Base-by-base conservation (phyloP, 2,329 filamentous ascomycete species). In the Pochonia chlamydosporia region DNA sequence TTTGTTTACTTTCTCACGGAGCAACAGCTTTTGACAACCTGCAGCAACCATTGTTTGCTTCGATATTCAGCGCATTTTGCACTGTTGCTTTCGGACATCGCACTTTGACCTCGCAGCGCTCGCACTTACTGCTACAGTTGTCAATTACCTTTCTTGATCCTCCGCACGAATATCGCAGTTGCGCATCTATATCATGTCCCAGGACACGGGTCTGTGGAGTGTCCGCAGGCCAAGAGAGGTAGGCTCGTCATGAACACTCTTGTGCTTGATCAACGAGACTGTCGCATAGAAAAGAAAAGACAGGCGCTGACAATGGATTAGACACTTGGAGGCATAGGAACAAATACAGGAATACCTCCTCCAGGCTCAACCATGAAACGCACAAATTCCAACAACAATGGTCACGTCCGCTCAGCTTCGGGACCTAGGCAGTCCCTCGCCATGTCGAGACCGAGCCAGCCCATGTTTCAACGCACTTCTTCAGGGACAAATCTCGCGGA, bases 311-410 rank as follows among this genome's bases (percentile, higher is more conserved):
- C 10, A 14, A 23, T 35, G 18, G 14, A 9, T 53, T 66, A 95
- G 89, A 96, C 93, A 46, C 81, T 97, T 50, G 91, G 86, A 54
- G 84, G 84, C 56, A 82, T 96, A 61, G 92, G 82, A 64, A 82
- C 84, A 65, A 92, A 90, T 66, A 87, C 87, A 18, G 81, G 82
- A 20, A 88, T 99, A 53, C 93, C 93, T 18, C 89, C 95, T 70
- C 92, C 93, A 8, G 79, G 87, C 24, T 97, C 92, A 35, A 89
- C 90, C 35, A 85, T 99, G 78, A 99, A 99, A 74, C 88, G 93
- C 65, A 87, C 88, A 25, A 93, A 84, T 61, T 91, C 89, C 3
- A 49, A 31, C 11, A 83, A 82, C 57, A 82, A 82, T 47, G 83
- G 85, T 63, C 88, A 95, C 73, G 82, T 74, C 56, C 89, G 92